A percentile compares a stretch with the other conserved stretches of the same genome.
Evolutionary conservation across 2,329 filamentous ascomycete species (phyloP).

Genomic region (Remersonia thermophila): DNA sequence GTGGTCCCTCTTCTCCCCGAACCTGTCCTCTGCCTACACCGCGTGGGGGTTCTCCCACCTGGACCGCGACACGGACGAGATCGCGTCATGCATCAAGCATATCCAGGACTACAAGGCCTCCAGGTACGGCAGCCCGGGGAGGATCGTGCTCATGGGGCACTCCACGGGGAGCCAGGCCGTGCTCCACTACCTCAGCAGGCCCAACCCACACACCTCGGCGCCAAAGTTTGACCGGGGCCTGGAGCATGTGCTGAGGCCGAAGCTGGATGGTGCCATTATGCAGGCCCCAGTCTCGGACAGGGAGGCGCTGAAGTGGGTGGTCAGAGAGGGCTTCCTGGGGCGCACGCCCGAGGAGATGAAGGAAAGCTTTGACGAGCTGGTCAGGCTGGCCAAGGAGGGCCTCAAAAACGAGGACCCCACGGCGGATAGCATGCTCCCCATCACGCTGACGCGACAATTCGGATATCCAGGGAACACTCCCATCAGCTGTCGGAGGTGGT

Average conservation of each 20-base stretch:
- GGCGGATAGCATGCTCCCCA: slow-evolving; percentile 22
- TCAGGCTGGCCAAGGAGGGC: slow-evolving; percentile 23
- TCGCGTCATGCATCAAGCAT: slow-evolving; percentile 40
- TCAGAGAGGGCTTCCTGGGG: slow-evolving; percentile 29
- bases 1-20: slow-evolving; percentile 26
- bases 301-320: slow-evolving; percentile 41
- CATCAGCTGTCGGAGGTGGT: slow-evolving; percentile 19
- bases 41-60: slow-evolving; percentile 40
- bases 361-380: slow-evolving; percentile 26
- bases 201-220: slow-evolving; percentile 27
- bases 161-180: slow-evolving; percentile 49
- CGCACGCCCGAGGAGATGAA: slow-evolving; percentile 20
- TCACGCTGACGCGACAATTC: slow-evolving; percentile 20
- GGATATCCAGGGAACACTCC: slow-evolving; percentile 20
- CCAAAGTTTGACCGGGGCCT: slow-evolving; percentile 23
- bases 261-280: slow-evolving; percentile 59
- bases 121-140: slow-evolving; percentile 26
- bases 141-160: slow-evolving; percentile 44
- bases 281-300: slow-evolving; percentile 72
- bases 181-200: slow-evolving; percentile 40
- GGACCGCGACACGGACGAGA: slow-evolving; percentile 40
- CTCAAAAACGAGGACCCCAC: slow-evolving; percentile 11
- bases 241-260: slow-evolving; percentile 33
- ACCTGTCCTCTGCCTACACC: slow-evolving; percentile 39
- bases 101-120: slow-evolving; percentile 28